Evolutionary conservation across 2,329 filamentous ascomycete species (phyloP).

Genomic region (Pestalotiopsis sp.): DNA sequence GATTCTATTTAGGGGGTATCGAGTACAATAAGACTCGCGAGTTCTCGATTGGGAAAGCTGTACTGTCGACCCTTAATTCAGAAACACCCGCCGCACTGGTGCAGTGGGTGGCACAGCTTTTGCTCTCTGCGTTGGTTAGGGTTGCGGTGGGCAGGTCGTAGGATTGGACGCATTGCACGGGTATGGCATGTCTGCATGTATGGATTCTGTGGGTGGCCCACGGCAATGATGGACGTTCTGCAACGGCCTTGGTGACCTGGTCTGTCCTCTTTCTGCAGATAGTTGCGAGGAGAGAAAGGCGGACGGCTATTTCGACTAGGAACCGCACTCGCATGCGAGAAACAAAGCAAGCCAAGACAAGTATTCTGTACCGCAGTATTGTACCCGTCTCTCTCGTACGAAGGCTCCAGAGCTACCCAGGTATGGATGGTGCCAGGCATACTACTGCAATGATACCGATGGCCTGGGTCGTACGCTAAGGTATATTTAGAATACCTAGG

Average conservation of each 20-base stretch:
- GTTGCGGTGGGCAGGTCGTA: not conserved
- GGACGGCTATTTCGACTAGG: not conserved
- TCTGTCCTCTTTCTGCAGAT: not conserved
- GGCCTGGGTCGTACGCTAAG: conserved; percentile 5
- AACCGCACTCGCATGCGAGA: not conserved
- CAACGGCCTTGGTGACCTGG: not conserved
- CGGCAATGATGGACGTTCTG: not conserved
- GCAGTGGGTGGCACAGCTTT: conserved; percentile 1
- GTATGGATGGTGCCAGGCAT: not conserved
- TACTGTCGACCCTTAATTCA: conserved; percentile 8
- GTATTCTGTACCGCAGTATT: not conserved
- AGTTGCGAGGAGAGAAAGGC: not conserved
- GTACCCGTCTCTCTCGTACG: not conserved
- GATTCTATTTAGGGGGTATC: conserved; percentile 15
- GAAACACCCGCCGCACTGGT: not conserved
- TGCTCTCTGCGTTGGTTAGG: not conserved
- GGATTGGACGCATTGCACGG: not conserved
- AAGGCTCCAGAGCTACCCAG: not conserved
- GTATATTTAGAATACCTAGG: conserved; percentile 8
- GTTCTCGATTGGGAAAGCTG: conserved; percentile 9
- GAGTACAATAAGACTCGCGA: conserved; percentile 11
- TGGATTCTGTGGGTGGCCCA: not conserved
- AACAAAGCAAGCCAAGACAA: not conserved
- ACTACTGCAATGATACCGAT: conserved; percentile 8
- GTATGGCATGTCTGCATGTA: not conserved